Evolutionary conservation across 768 basidiomycete species (phyloP), one percentile per base, ranked within the genome.

Genomic region (Mycena galopus): DNA sequence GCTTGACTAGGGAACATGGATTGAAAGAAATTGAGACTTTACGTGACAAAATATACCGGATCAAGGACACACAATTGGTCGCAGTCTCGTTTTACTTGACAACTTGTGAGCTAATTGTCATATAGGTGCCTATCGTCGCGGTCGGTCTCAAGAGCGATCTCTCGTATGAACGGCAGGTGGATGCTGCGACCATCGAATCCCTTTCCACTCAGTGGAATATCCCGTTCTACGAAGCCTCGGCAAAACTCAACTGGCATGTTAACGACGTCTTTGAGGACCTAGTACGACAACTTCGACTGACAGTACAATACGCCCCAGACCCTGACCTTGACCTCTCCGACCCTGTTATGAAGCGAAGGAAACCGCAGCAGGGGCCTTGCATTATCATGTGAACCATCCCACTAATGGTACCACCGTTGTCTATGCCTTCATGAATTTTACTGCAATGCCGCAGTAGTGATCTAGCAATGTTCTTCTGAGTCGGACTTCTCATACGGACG

Each of bases 121-220:
- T 65, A 44, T 72, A 93, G 90, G 83, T 95, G n/a, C 96, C 95
- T 12, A 93, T 96, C 73, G 93, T 96, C 12, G 88, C 96, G 17
- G 95, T 95, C 12, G 95, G 95, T 47, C 96, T 95, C 33, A 95
- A 96, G 79, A 85, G 93, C 51, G 96, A 96, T 79, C 88, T 96
- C 50, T 88, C 88, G 30, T 90, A 88, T 69, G 95, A 96, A 80
- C 89, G 95, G 33, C 94, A 96, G 78, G 93, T 96, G 9, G 89
- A 89, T n/a, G 85, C 87, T 55, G 84, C 79, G 44, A 89, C 88
- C 0, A 92, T 95, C 35, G 89, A 92, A 77, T 82, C 88, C 11
- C 87, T 94, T 14, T 89, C 92, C n/a, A 84, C 81, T 35, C 86
- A 86, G 2, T 95, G 94, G 94, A 84, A 85, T 19, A 82, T 94